phyloP scores from a whole-genome alignment of 768 basidiomycete species.

The Calocera cornea region DNA sequence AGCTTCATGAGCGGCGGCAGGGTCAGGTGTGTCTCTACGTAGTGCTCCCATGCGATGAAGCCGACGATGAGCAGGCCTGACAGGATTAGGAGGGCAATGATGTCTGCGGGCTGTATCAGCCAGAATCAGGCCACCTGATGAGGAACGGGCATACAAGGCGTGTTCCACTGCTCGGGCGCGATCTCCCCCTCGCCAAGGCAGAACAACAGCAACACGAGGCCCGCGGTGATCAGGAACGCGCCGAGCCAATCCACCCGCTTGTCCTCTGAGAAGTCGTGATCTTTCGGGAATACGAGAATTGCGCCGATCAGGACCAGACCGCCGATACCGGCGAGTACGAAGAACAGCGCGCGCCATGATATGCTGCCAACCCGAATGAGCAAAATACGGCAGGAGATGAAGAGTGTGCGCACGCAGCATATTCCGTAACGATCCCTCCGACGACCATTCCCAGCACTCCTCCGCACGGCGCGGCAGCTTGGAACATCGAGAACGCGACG shows the following conservation, averaged over 20 bases:
- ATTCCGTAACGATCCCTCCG: conserved; percentile 60
- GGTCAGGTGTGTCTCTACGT: conserved; percentile 33
- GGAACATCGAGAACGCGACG: conserved; percentile 67
- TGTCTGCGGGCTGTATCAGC: conserved; percentile 32
- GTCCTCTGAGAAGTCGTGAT: conserved; percentile 21
- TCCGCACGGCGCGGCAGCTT: conserved; percentile 74
- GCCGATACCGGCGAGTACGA: conserved; percentile 24
- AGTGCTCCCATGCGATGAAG: conserved; percentile 55
- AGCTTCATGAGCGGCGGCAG: conserved; percentile 50
- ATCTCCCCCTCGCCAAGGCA: conserved; percentile 52
- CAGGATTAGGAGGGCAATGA: conserved; percentile 52
- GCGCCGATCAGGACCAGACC: conserved; percentile 25
- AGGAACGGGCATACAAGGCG: conserved; percentile 32
- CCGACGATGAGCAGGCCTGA: conserved; percentile 41
- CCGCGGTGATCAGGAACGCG: conserved; percentile 48
- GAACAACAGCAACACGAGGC: conserved; percentile 58
- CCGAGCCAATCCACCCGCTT: conserved; percentile 65
- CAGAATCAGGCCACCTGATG: neutral
- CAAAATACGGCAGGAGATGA: neutral
- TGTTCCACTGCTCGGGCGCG: conserved; percentile 47
- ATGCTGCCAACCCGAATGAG: neutral
- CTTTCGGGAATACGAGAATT: conserved; percentile 45
- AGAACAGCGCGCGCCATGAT: conserved; percentile 52
- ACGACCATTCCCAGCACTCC: conserved; percentile 53
- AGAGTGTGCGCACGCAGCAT: conserved; percentile 24